Conservation (phyloP, 2,329 filamentous ascomycete species). For the Didymella keratinophila region DNA sequence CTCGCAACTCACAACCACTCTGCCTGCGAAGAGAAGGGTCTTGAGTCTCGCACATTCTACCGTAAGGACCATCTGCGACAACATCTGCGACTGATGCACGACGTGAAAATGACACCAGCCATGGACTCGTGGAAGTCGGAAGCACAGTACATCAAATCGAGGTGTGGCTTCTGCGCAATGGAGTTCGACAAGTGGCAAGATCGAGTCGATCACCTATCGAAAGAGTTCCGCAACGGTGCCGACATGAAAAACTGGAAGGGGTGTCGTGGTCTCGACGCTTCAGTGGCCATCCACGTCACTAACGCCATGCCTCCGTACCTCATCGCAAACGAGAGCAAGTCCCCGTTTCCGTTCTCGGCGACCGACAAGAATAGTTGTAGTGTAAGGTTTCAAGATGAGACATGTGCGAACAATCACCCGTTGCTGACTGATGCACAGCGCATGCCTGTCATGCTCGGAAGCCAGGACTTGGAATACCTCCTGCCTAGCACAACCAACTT, state of each 20-base stretch:
- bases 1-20: constrained; percentile 67
- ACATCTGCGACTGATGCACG: constrained; percentile 67
- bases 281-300: constrained; percentile 58
- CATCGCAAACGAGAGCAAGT: constrained; percentile 57
- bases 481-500: constrained; percentile 29
- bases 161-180: constrained; percentile 63
- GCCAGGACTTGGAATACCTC: constrained; percentile 38
- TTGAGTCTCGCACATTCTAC: constrained; percentile 69
- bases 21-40: constrained; percentile 71
- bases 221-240: constrained; percentile 62
- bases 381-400: constrained; percentile 25
- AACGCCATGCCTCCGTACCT: constrained; percentile 62
- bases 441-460: constrained; percentile 24
- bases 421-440: constrained; percentile 31
- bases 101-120: constrained; percentile 65
- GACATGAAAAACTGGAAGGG: constrained; percentile 64
- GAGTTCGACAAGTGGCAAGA: constrained; percentile 60
- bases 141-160: constrained; percentile 61
- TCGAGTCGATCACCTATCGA: constrained; percentile 61
- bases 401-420: neutral
- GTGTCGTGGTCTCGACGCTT: constrained; percentile 60
- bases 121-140: constrained; percentile 72
- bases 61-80: constrained; percentile 70
- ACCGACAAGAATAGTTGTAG: constrained; percentile 46
- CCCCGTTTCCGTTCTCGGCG: constrained; percentile 58